Conservation (phyloP, 768 basidiomycete species). For the Roridomyces roridus region DNA sequence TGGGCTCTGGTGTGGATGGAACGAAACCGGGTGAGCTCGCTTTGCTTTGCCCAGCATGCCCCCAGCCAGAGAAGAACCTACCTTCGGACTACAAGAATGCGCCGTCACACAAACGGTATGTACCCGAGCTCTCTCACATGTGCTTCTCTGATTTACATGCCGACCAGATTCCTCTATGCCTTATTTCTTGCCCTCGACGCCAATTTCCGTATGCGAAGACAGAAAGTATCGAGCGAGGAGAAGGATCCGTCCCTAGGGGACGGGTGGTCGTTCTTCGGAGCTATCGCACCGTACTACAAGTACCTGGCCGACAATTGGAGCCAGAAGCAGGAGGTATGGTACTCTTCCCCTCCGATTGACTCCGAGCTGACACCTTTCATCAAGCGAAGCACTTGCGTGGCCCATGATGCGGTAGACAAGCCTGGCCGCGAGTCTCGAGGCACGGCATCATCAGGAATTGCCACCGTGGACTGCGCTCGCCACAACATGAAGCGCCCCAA, state of each 20-base stretch:
- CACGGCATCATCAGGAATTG: slow-evolving; percentile 23
- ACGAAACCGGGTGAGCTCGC: slow-evolving; percentile 17
- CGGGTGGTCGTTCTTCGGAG: slow-evolving; percentile 23
- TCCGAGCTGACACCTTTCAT: neutral
- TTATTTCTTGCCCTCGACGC: slow-evolving; percentile 26
- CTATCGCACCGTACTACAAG: slow-evolving; percentile 1
- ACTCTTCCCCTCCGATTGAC: neutral
- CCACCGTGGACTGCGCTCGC: slow-evolving; percentile 20
- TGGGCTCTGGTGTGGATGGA: neutral
- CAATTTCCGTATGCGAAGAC: slow-evolving; percentile 25
- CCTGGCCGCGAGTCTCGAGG: slow-evolving; percentile 9
- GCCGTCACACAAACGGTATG: slow-evolving; percentile 11
- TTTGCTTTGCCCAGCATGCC: slow-evolving; percentile 33
- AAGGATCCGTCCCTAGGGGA: slow-evolving; percentile 18
- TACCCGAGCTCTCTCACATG: neutral
- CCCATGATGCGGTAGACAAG: neutral
- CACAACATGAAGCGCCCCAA: slow-evolving; percentile 18
- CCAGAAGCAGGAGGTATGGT: neutral
- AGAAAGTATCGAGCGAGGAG: slow-evolving; percentile 14
- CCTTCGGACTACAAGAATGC: slow-evolving; percentile 16
- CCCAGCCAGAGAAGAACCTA: slow-evolving; percentile 32
- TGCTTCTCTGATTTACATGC: neutral
- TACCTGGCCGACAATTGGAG: neutral
- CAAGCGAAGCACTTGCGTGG: slow-evolving; percentile 7
- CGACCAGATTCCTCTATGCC: slow-evolving; percentile 15